Base-by-base conservation (phyloP, 805 yeast species). In the Saturnispora besseyi region DNA sequence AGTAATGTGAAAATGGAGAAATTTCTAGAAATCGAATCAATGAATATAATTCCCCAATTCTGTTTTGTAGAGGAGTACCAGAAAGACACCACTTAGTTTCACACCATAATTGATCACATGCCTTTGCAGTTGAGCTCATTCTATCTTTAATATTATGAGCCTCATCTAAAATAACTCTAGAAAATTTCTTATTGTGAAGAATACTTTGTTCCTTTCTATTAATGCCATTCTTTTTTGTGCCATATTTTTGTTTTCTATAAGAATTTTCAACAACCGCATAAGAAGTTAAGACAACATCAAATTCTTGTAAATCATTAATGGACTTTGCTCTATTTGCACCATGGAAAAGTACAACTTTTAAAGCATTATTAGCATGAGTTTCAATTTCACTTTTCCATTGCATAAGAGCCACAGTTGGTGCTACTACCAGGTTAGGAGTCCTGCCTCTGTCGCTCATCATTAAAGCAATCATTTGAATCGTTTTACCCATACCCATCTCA, bases 401-500 rank as follows among this genome's bases (percentile, higher is more conserved):
- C 85, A 93, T 87, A 43, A 93, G 69, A 0, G 98, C 98, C n/a
- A 93, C 99, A 0, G 99, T 91, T 0, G 99, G 99, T 0, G 97
- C 98, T 18, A 93, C 85, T 5, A 93, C 98, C 53, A 93, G 69
- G 56, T 82, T 87, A 9, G 97, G 97, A 10, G 78, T 69, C 56
- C 80, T 82, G 0, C 70, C 59, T 45, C 74, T 62, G 63, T 88
- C 95, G 44, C 74, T 65, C 80, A 90, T 79, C 61, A 93, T 78
- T 42, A 93, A 67, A 0, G 95, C 93, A 53, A 93, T 91, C 36
- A 96, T 91, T 67, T 93, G 99, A 45, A 93, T 90, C 0, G 99
- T 93, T 60, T 93, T 93, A 55, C 99, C 99, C 98, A 93, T 91
- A 34, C 99, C 99, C 99, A 93, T 93, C 67, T 93, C 99, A 70